These are phyloP conservation scores for Fusarium buharicum DNA, from an alignment of 2,329 filamentous ascomycete species.

Conservation along the genomic window DNA sequence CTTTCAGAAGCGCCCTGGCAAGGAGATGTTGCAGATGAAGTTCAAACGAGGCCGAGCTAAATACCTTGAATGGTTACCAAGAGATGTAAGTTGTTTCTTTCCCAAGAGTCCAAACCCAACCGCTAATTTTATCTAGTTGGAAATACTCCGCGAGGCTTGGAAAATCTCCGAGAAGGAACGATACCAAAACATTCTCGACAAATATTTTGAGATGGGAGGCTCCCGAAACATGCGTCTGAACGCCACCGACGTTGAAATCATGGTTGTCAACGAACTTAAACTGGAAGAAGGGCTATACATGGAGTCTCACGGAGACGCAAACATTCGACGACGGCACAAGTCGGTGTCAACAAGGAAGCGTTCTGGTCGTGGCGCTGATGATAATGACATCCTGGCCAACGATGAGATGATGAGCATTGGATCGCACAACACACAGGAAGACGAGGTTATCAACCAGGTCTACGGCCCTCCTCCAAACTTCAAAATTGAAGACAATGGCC, in stretches of 20 bases:
- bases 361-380: conserved; percentile 32
- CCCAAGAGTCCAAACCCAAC: background rate
- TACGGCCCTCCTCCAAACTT: conserved; percentile 36
- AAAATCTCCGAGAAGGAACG: conserved; percentile 55
- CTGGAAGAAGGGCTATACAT: conserved; percentile 54
- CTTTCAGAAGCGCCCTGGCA: conserved; percentile 54
- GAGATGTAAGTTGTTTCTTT: conserved; percentile 57
- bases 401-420: conserved; percentile 54
- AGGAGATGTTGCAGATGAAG: conserved; percentile 67
- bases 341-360: conserved; percentile 49
- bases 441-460: conserved; percentile 52
- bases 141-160: conserved; percentile 55
- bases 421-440: conserved; percentile 50
- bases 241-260: conserved; percentile 60
- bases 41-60: conserved; percentile 62
- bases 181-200: conserved; percentile 55
- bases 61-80: conserved; percentile 59
- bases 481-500: conserved; percentile 44
- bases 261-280: conserved; percentile 58
- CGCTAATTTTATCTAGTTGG: conserved; percentile 49
- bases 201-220: conserved; percentile 62
- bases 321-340: conserved; percentile 55
- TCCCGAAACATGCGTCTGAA: conserved; percentile 62
- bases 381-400: conserved; percentile 46
- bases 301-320: conserved; percentile 52